These are phyloP conservation scores for Lantana camara DNA, from an alignment of 257 asterid genomes.

Conservation along the genomic window DNA sequence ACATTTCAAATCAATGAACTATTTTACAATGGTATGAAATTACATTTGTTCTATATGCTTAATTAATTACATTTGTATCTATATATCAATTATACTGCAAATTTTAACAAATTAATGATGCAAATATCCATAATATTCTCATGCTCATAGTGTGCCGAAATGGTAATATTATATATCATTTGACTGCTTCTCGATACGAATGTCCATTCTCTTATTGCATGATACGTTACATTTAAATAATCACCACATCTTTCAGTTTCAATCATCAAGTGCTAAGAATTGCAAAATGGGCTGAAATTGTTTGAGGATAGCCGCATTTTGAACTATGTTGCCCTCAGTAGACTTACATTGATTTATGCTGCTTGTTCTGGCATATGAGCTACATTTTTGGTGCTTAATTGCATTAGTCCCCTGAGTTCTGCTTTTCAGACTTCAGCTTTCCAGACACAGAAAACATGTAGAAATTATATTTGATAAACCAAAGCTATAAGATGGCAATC, in stretches of 20 bases:
- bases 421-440: neutral
- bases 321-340: neutral
- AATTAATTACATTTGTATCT: neutral
- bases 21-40: neutral
- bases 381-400: neutral
- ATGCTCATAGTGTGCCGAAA: neutral
- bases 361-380: neutral
- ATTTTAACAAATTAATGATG: neutral
- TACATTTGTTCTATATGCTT: neutral
- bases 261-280: neutral
- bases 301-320: neutral
- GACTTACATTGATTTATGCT: neutral
- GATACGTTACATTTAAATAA: neutral
- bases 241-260: conserved; percentile 4
- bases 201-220: neutral
- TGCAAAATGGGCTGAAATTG: neutral
- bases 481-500: neutral
- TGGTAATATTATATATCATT: conserved; percentile 1
- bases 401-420: neutral
- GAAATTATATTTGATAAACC: neutral
- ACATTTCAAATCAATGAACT: conserved; percentile 13
- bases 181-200: neutral
- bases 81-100: neutral
- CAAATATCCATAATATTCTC: too few relatives aligned
- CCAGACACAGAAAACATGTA: conserved; percentile 12